Evolutionary conservation across 192 early-diverging fungal genomes (phyloP), one percentile per base, ranked within the genome.

Genomic region (Backusella parvicylindrica): DNA sequence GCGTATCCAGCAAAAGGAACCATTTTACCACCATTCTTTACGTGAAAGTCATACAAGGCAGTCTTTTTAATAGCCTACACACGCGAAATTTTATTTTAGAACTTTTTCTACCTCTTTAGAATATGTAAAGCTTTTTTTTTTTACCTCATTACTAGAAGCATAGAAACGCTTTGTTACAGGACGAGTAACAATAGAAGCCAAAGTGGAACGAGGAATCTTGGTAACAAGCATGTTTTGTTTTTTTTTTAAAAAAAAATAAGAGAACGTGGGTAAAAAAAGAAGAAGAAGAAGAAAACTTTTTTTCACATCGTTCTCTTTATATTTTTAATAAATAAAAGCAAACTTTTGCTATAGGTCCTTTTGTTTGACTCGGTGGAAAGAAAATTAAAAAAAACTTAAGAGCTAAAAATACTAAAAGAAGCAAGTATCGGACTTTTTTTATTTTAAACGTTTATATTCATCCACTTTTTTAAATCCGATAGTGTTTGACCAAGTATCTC

Each of bases 1-100:
- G 87, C 87, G 90, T 94, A 98, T 5, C 97, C 98, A 72, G 98
- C 98, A 85, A 98, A 99, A 35, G 95, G 94, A 26, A 97, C 97
- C 92, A 99, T 98, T 87, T 95, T 97, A 53, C 93, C 98, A 33
- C 95, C 95, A 75, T 97, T 86, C 78, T 87, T 76, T 41, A 95
- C 89, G 86, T 99, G 98, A 73, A 96, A 96, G 77, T 97, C 94
- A 81, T 96, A 92, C 6, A 99, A 89, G 3, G 94, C 87, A 11
- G 96, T 98, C 74, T 90, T 86, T 82, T 93, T 91, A 71, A 89
- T 53, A 75, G 26, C 70, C 79, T 64, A 75, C 41, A n/a, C 6
- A 60, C 26, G 23, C 26, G 23, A 13, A 66, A 30, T 8, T 8
- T 63, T 70, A 15, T n/a, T n/a, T n/a, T n/a, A n/a, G n/a, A n/a